phyloP scores from a whole-genome alignment of 2,329 filamentous ascomycete genomes.

The Fonsecaea pedrosoi region DNA sequence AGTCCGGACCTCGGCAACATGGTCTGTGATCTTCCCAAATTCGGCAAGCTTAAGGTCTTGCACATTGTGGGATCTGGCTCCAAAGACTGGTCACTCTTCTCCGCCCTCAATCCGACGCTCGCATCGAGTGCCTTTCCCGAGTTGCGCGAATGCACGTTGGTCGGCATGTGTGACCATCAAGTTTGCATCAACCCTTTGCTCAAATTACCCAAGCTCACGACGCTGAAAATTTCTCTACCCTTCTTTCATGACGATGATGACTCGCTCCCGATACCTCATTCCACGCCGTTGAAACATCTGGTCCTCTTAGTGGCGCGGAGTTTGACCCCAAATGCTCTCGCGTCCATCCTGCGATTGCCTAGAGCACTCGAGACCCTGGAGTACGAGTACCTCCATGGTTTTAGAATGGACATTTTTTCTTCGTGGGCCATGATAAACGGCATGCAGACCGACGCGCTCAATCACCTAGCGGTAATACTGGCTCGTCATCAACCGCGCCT shows the following conservation, averaged over 20 bases:
- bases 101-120: background rate
- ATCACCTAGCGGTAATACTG: no score
- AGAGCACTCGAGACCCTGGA: no score
- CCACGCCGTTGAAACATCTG: background rate
- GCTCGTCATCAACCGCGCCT: no score
- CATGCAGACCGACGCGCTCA: no score
- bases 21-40: background rate
- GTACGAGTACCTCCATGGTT: no score
- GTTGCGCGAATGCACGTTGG: background rate
- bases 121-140: background rate
- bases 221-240: background rate
- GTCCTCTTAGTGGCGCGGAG: no score
- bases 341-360: no score
- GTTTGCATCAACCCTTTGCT: background rate
- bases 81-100: background rate
- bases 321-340: no score
- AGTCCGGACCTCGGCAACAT: background rate
- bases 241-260: background rate
- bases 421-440: no score
- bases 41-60: background rate
- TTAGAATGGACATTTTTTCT: no score
- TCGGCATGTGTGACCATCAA: rapidly evolving
- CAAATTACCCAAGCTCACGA: background rate
- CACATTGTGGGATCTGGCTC: background rate
- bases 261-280: background rate